Base-by-base conservation (phyloP, 768 basidiomycete genomes). In the Lanmaoa pseudosensibilis region DNA sequence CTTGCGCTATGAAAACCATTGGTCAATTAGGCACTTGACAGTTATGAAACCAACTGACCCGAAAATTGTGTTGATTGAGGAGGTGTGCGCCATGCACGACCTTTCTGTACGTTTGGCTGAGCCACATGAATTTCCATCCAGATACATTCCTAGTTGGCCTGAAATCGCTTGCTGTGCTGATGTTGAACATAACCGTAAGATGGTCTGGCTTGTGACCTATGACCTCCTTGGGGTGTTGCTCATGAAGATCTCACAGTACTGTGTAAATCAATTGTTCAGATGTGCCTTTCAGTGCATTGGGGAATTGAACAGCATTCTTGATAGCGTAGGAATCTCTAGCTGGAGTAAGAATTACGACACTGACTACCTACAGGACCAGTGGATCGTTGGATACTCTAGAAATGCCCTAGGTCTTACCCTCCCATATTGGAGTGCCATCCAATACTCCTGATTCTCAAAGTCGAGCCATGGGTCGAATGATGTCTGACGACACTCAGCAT, bases 251-350 rank as follows among this genome's bases (percentile, higher is more conserved):
- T 41, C 67, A 72, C 46, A 85, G 73, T 0, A 78, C 78, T 5
- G 73, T 73, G 59, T 76, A 75, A 48, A 85, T 82, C 55, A 83
- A 74, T 15, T 67, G 67, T 55, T 85, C 82, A 3, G 82, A 83
- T 0, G 80, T 82, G 21, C 82, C 83, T 54, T 78, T 78, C 0
- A 81, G 80, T 0, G 83, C 78, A 27, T 73, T 64, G 7, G 82
- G 82, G 67, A 85, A 84, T 23, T 80, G 78, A 18, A 77, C 70
- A 3, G 78, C 77, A 58, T 84, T 83, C 67, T 85, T 84, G 63
- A 84, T 81, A 54, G 78, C 78, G 69, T 80, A 83, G 40, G 77
- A 69, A 21, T 73, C 69, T 27, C 75, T 71, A 16, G 80, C 77
- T 0, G 77, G 78, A 5, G 83, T 78, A 19, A 84, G 73, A 48